These are phyloP conservation scores for Prototheca cutis DNA, from an alignment of 163 green algal genomes.

Conservation along the genomic window DNA sequence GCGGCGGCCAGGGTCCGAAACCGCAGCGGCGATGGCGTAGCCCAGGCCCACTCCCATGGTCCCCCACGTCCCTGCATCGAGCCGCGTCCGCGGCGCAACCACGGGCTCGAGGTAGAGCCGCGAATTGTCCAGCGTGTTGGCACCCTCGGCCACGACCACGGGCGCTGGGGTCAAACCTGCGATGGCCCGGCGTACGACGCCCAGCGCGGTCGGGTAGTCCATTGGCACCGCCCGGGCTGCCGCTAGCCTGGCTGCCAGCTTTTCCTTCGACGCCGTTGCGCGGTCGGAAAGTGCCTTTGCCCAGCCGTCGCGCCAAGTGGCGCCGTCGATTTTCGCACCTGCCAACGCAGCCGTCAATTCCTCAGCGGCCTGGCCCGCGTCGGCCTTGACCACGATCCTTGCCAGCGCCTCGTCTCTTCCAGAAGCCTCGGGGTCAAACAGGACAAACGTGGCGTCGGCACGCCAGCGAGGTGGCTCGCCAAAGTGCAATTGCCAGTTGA, in stretches of 20 bases:
- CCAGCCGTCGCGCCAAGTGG: no score
- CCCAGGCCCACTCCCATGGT: conserved; percentile 78
- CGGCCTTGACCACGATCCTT: conserved; percentile 31
- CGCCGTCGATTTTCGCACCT: no score
- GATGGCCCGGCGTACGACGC: conserved; percentile 44
- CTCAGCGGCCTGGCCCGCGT: conserved; percentile 34
- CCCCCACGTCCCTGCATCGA: conserved; percentile 71
- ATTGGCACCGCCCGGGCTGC: conserved; percentile 34
- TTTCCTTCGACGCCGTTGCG: conserved; percentile 25
- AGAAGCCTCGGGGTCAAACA: conserved; percentile 42
- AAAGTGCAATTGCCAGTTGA: conserved; percentile 83
- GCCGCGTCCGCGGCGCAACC: conserved; percentile 41
- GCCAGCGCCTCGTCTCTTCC: conserved; percentile 28
- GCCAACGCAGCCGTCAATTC: conserved; percentile 22
- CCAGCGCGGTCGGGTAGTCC: conserved; percentile 53
- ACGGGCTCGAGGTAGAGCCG: conserved; percentile 40
- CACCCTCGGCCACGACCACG: conserved; percentile 63
- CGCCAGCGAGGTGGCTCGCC: conserved; percentile 57
- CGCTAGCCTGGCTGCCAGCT: conserved; percentile 35
- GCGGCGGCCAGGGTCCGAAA: conserved; percentile 26
- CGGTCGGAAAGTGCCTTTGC: no score
- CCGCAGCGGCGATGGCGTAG: conserved; percentile 48
- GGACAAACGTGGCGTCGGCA: conserved; percentile 48
- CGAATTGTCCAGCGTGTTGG: conserved; percentile 78
- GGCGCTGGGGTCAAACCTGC: conserved; percentile 22